Conservation (phyloP, 495 filamentous ascomycete species). For the Letharia columbiana region DNA sequence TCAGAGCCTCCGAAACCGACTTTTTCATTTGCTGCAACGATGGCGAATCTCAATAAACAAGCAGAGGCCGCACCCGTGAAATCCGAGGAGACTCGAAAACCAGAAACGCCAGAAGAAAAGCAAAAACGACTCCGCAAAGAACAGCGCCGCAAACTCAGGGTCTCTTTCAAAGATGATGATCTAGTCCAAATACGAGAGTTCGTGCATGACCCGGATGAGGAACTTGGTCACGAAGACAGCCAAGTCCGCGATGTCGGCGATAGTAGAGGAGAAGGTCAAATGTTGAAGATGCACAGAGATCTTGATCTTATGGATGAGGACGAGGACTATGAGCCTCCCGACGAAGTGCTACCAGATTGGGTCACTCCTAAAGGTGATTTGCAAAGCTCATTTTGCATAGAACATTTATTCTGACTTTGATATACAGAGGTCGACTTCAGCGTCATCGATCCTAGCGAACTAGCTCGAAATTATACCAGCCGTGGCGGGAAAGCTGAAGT, state of each 20-base stretch:
- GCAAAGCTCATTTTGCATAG: neutral
- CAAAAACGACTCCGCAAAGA: slow-evolving; percentile 71
- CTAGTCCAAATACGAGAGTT: slow-evolving; percentile 67
- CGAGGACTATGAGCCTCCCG: slow-evolving; percentile 47
- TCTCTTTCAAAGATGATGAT: slow-evolving; percentile 63
- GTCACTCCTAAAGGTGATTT: slow-evolving; percentile 36
- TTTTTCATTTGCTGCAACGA: slow-evolving; percentile 48
- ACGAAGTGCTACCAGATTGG: slow-evolving; percentile 41
- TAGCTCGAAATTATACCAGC: slow-evolving; percentile 48
- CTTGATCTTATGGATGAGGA: slow-evolving; percentile 58
- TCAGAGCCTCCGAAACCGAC: slow-evolving; percentile 37
- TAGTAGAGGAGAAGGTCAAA: slow-evolving; percentile 67
- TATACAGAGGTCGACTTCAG: slow-evolving; percentile 47
- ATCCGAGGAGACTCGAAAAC: slow-evolving; percentile 43
- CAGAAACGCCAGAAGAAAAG: slow-evolving; percentile 71
- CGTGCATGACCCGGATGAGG: slow-evolving; percentile 72
- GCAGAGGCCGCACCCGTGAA: slow-evolving; percentile 50
- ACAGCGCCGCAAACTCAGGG: slow-evolving; percentile 59
- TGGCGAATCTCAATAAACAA: slow-evolving; percentile 60
- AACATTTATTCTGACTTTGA: slow-evolving; percentile 26
- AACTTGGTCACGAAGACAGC: slow-evolving; percentile 58
- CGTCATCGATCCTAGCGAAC: slow-evolving; percentile 43
- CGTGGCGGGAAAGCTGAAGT: slow-evolving; percentile 54
- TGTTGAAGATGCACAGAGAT: slow-evolving; percentile 65
- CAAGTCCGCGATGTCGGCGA: slow-evolving; percentile 61